Percentiles rank a stretch among this genome's conserved stretches.
Evolutionary conservation across 805 yeast genomes (phyloP).

Genomic region (Wickerhamomyces rabaulensis): DNA sequence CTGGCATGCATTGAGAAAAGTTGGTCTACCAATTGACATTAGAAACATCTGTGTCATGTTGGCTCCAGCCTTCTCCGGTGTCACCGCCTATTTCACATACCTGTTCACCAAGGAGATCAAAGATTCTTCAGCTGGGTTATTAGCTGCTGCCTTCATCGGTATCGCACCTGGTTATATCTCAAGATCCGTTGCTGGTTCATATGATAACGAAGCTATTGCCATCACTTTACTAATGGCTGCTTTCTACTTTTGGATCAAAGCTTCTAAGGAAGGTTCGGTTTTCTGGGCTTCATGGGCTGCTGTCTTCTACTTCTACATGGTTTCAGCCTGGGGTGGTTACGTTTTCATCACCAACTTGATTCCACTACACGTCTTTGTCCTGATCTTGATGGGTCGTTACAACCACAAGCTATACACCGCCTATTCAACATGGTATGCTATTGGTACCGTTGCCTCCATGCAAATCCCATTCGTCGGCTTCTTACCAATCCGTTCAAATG

Average conservation of each 20-base stretch:
- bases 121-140: conserved; percentile 80
- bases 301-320: conserved; percentile 94
- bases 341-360: conserved; percentile 97
- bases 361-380: conserved; percentile 89
- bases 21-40: conserved; percentile 84
- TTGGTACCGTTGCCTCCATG: conserved; percentile 98
- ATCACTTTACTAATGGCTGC: conserved; percentile 94
- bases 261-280: conserved; percentile 85
- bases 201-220: conserved; percentile 98
- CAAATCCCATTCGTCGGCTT: conserved; percentile 99
- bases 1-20: conserved; percentile 61
- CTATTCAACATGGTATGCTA: conserved; percentile 93
- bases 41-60: conserved; percentile 92
- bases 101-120: conserved; percentile 86
- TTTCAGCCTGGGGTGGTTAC: conserved; percentile 98
- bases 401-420: conserved; percentile 78
- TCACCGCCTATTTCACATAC: conserved; percentile 88
- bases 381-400: conserved; percentile 92
- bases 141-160: conserved; percentile 93
- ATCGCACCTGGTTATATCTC: conserved; percentile 98
- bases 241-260: conserved; percentile 92
- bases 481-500: conserved; percentile 93
- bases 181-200: conserved; percentile 97
- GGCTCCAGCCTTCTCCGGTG: conserved; percentile 94
- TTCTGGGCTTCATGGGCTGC: conserved; percentile 82